Evolutionary conservation across 1,284 basidiomycete species (phyloP).

Genomic region (Sanghuangporus sanghuang): DNA sequence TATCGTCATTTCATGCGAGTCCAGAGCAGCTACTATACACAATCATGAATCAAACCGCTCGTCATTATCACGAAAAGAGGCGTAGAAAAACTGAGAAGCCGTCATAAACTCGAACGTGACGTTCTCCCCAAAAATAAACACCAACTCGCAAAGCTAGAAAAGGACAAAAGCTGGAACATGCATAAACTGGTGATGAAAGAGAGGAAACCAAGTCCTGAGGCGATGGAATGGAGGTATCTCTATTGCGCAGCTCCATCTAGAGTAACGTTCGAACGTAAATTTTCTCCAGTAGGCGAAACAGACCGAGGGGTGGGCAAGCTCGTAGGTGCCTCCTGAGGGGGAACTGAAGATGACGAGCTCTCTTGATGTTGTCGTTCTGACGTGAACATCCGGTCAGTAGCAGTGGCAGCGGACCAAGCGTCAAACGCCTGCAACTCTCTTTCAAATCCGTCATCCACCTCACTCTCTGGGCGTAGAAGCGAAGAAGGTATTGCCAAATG

Average conservation of each 20-base stretch:
- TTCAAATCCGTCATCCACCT: neutral
- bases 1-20: neutral
- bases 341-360: neutral
- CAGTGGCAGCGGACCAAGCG: neutral
- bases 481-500: neutral
- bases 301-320: slow-evolving; percentile 15
- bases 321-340: neutral
- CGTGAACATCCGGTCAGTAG: neutral
- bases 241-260: neutral
- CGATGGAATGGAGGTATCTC: neutral
- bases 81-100: neutral
- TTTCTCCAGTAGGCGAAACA: slow-evolving; percentile 9
- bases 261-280: neutral
- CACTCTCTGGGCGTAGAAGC: neutral
- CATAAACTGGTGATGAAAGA: neutral
- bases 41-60: neutral
- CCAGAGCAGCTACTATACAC: neutral
- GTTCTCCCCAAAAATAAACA: neutral
- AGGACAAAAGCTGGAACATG: neutral
- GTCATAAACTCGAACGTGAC: neutral
- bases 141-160: neutral
- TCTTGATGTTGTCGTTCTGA: neutral
- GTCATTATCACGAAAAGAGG: neutral
- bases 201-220: neutral
- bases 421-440: neutral